Base-by-base conservation (phyloP, 2,329 filamentous ascomycete species). In the Eurotiales sp. region DNA sequence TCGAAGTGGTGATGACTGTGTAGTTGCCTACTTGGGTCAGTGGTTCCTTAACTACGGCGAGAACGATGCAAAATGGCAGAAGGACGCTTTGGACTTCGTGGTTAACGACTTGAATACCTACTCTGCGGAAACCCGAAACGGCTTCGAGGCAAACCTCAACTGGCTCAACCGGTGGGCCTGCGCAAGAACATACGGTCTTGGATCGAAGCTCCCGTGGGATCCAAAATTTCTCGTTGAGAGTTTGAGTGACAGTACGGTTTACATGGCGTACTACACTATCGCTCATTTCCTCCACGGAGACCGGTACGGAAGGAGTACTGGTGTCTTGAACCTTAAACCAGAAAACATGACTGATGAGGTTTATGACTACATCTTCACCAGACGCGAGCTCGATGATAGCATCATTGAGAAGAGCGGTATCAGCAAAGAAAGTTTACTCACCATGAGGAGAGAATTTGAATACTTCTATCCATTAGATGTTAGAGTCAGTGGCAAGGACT, bases 21-120 rank as follows among this genome's bases (percentile, higher is more conserved):
- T 96, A 53, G 92, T 93, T 54, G 88, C 90, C 25, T 85, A 92
- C 59, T 84, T 97, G 65, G 92, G 96, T 62, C 93, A 99, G 72
- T 99, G 93, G 91, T 99, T 95, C 74, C 77, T 99, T 62, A 92
- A 96, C 73, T 99, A 99, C 64, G 93, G 93, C 56, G 88, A 91
- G 72, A 88, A 89, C 56, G 82, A 85, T 60, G 72, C 75, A 39
- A 80, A 85, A 45, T 97, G 93, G 93, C 88, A 88, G 65, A 74
- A 87, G 56, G 77, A 81, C 39, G 89, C 87, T 12, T 76, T 91
- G 49, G 79, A 85, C 59, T 85, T 87, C 66, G 83, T 95, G 42
- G 80, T 82, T 50, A 83, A 85, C 64, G 80, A 78, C 51, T 74
- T 96, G 55, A 88, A 96, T 70, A 88, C 88, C 7, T 97, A 88